Evolutionary conservation across 148 eudicot genomes (phyloP), one percentile per base, ranked within the genome.

Genomic region (Rhododendron simsii): DNA sequence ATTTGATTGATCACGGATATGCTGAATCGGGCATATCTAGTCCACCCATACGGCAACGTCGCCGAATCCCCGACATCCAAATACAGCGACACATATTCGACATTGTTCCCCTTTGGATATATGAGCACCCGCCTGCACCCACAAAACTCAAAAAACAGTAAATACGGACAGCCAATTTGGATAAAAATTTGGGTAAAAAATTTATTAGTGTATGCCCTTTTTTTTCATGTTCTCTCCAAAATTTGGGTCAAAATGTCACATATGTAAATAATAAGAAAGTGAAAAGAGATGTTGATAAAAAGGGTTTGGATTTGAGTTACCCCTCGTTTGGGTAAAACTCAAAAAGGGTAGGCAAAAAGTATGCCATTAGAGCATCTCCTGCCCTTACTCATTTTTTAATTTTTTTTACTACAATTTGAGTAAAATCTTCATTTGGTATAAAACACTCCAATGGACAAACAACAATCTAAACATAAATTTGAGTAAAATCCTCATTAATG

Each of bases 1-100:
- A 67, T 33, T 84, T 90, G 93, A 91, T 90, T 91, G 83, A 88
- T 79, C 51, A 91, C 85, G 45, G 90, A 87, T 86, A 91, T 82
- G 86, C 92, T 88, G 81, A 91, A 90, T 47, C 83, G 88, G 71
- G 93, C 89, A 41, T 88, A 82, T 83, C 91, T 87, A 86, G 88
- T 91, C 93, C 93, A 91, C 63, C 93, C 93, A 74, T 88, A 87
- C 2, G 91, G 92, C 88, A 91, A 86, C 28, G 73, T 87, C 20
- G 88, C 59, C 21, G 90, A 84, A 90, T 91, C 89, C 30, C 87
- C 89, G 45, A 88, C 92, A 84, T 88, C 89, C 48, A 91, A 85
- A 86, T 91, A 91, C 89, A 91, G 82, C 3, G 92, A 91, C 86
- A 91, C 65, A 79, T 88, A 84, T 51, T 91, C 92, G 55, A 87